A percentile compares a stretch with the other conserved stretches of the same genome.
These are phyloP conservation scores for Starmerella floricola DNA, from an alignment of 805 yeast species.

Conservation along the genomic window DNA sequence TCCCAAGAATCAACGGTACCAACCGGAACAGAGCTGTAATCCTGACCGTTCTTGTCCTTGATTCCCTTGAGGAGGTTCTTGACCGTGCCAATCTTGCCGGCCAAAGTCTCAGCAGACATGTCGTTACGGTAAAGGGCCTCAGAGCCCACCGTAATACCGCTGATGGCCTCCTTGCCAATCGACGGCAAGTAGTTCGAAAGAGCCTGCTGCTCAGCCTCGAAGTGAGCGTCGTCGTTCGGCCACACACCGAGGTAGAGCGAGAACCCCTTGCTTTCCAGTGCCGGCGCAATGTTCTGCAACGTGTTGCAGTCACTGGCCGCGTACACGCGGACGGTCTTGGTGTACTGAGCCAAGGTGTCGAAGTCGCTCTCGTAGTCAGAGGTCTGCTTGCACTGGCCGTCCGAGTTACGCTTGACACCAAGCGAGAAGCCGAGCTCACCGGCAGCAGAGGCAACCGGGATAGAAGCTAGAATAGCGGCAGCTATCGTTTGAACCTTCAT, in stretches of 20 bases:
- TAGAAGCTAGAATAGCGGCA: constrained; percentile 35
- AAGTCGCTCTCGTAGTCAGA: constrained; percentile 62
- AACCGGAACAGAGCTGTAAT: constrained; percentile 59
- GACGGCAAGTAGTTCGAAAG: constrained; percentile 57
- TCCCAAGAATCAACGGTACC: constrained; percentile 98
- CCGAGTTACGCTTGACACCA: constrained; percentile 67
- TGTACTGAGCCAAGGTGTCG: constrained; percentile 42
- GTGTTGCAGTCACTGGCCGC: constrained; percentile 94
- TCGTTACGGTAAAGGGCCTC: constrained; percentile 91
- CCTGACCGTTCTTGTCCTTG: constrained; percentile 67
- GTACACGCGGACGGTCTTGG: constrained; percentile 66
- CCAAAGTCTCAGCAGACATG: constrained; percentile 61
- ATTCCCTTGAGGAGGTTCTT: constrained; percentile 48
- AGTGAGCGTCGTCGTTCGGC: constrained; percentile 83
- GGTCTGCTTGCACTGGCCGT: constrained; percentile 58
- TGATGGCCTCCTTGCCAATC: constrained; percentile 48
- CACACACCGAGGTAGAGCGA: constrained; percentile 74
- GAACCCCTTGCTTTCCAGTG: constrained; percentile 67
- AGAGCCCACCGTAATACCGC: constrained; percentile 80
- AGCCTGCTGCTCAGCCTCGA: constrained; percentile 60
- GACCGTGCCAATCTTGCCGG: constrained; percentile 50
- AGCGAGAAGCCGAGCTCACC: constrained; percentile 74
- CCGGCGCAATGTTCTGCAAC: constrained; percentile 72
- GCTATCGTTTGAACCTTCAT: constrained; percentile 34
- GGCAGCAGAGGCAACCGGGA: constrained; percentile 40